Base-by-base conservation (phyloP, 2,329 filamentous ascomycete species). In the Didymella pinodella region DNA sequence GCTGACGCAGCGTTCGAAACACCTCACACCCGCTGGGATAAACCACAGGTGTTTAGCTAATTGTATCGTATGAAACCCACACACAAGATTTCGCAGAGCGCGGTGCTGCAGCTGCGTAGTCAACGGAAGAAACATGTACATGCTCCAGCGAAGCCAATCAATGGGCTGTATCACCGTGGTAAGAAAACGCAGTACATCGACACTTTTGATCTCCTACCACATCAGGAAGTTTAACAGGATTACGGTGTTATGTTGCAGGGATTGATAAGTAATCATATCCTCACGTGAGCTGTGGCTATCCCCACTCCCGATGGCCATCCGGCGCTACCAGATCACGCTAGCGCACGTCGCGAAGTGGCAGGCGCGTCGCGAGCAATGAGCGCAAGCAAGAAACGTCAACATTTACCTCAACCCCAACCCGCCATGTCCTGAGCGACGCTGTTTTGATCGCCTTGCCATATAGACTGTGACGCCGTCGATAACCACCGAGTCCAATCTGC, bases 361-460 rank as follows among this genome's bases (percentile, higher is more conserved):
- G 47, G 46, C 67, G 67, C 66, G 67, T 70, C 61, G 64, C 62
- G 48, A 59, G 63, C 50, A 61, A 41, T 50, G 53, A 54, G 54
- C 38, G 59, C 54, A 54, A 48, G 59, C 54, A 54, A 45, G 53
- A 45, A 44, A 49, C 46, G 48, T 51, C 36, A 51, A 31, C 59
- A 40, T 38, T 41, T 45, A 57, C 48, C 36, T 52, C 44, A 54
- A 63, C 62, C 26, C 54, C 40, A 26, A 60, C 57, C 56, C 62
- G 59, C 59, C 50, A 70, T 70, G 68, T 59, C 54, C 57, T 69
- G 59, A 66, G 36, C 46, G 54, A 36, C 32, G 25, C 54, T 22
- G 41, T 56, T 31, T 53, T 55, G 48, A 69, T 65, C 64, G 62
- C 64, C 57, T 26, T 43, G 28, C 25, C n/a, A 26, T 14, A 25